Base-by-base conservation (phyloP, 768 basidiomycete species). In the Lactarius vividus region DNA sequence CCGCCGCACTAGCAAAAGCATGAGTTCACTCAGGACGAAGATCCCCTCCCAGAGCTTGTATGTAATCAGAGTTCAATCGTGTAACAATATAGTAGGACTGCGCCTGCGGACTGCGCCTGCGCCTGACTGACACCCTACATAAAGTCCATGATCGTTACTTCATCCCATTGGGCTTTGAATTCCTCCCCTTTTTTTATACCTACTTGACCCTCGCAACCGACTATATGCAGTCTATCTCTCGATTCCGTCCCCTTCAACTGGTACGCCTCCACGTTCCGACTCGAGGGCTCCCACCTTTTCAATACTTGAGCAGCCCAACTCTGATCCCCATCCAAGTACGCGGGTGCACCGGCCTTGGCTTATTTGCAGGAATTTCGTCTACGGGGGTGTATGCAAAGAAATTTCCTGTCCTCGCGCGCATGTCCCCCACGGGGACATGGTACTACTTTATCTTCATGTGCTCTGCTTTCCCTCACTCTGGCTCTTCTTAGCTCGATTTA, bases 1-100 rank as follows among this genome's bases (percentile, higher is more conserved):
- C 74, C 77, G 0, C 89, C 91, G 78, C 2, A 89, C 85, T 3
- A 91, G 75, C n/a, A 89, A 67, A 26, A 89, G 79, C 18, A 89
- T 78, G 3, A 81, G 66, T 49, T 85, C 85, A 44, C 80, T 81
- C 35, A 86, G 53, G 1, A 82, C 67, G 72, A 91, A 71, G 0
- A 93, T 35, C 0, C 81, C 82, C 0, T 80, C 78, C 77, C 84
- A 89, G 2, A 91, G 79, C 0, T 89, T 88, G 73, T 92, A 94
- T n/a, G 29, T 31, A 33, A 23, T 49, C 23, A 23, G 49, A 49
- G 49, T 49, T 49, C 11, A 11, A 26, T 11, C 26, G 2, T 23
- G 46, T 23, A 46, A 44, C 8, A 44, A 3, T 35, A 20, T 7
- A 4, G 18, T n/a, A 31, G 31, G 29, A 31, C 29, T 31, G 29